Base-by-base conservation (phyloP, 2,329 filamentous ascomycete species). In the Microdochium bolleyi region DNA sequence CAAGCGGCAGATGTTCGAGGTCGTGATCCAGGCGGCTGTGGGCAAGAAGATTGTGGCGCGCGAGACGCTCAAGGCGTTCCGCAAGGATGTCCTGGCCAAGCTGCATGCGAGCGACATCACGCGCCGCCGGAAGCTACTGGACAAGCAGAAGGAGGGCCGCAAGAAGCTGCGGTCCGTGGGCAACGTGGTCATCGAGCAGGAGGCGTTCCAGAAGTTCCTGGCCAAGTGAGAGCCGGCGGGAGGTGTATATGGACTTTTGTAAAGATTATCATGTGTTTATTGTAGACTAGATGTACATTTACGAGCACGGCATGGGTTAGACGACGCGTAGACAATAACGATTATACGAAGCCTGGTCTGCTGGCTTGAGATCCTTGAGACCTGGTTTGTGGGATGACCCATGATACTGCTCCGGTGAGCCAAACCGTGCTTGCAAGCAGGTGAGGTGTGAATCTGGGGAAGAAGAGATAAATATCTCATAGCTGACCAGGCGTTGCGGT, bases 101-200 rank as follows among this genome's bases (percentile, higher is more conserved):
- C 74, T 99, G 53, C 95, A 99, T 66, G 94, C 94, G 1, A 88
- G 87, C 56, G 94, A 99, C 71, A 82, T 95, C 16, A 83, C 84
- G 3, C 76, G 94, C 54, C 80, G 92, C 37, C 81, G 84, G 63
- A 99, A 99, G 70, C 70, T 99, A 58, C 71, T 99, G 11, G 92
- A 97, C 73, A 96, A 92, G 76, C 94, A 99, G 70, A 99, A 99
- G 73, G 92, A 92, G 59, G 94, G 94, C 0, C 80, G 91, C 53
- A 96, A 96, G 80, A 88, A 87, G 69, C 71, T 99, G 54, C 83
- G 89, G 54, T 81, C 87, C 1, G 85, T 92, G 4, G 89, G 94
- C 0, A 96, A 95, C 65, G 92, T 99, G 1, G 80, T 91, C n/a
- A 97, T 99, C 67, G 92, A 97, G 56, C 91, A 96, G 62, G 88